A percentile compares a stretch with the other conserved stretches of the same genome.
phyloP scores from a whole-genome alignment of 257 asterid species.

The Forsythia suspensa region DNA sequence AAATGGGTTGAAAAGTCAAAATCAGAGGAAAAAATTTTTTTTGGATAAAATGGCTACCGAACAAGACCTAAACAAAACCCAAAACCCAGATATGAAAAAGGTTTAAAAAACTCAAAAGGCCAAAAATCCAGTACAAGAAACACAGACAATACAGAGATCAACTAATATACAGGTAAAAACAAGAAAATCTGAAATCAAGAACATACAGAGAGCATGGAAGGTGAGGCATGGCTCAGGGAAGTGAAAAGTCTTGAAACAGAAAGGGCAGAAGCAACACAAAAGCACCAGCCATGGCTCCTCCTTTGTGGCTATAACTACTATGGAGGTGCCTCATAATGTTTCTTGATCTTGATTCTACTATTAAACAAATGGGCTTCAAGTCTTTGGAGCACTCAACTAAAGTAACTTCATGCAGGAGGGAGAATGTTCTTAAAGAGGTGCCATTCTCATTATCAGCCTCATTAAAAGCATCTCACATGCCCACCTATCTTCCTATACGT shows the following conservation, averaged over 20 bases:
- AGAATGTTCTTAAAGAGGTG: conserved; percentile 36
- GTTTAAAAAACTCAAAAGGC: neutral
- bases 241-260: conserved; percentile 51
- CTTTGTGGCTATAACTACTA: conserved; percentile 43
- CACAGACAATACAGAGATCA: conserved; percentile 14
- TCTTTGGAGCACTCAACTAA: conserved; percentile 41
- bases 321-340: conserved; percentile 42
- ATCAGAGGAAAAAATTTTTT: no score
- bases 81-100: conserved; percentile 2
- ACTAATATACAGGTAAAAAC: neutral
- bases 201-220: conserved; percentile 69
- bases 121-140: conserved; percentile 3
- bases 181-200: conserved; percentile 23
- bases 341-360: conserved; percentile 29
- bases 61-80: no score
- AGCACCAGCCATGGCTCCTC: conserved; percentile 76
- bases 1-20: no score
- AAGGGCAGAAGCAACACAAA: conserved; percentile 67
- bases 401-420: conserved; percentile 36
- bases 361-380: conserved; percentile 19
- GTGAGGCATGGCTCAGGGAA: conserved; percentile 67
- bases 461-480: conserved; percentile 74
- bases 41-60: no score
- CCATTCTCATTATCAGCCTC: conserved; percentile 56
- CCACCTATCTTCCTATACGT: conserved; percentile 26